Evolutionary conservation across 2,329 filamentous ascomycete species (phyloP).

Genomic region (Colletotrichum phormii): DNA sequence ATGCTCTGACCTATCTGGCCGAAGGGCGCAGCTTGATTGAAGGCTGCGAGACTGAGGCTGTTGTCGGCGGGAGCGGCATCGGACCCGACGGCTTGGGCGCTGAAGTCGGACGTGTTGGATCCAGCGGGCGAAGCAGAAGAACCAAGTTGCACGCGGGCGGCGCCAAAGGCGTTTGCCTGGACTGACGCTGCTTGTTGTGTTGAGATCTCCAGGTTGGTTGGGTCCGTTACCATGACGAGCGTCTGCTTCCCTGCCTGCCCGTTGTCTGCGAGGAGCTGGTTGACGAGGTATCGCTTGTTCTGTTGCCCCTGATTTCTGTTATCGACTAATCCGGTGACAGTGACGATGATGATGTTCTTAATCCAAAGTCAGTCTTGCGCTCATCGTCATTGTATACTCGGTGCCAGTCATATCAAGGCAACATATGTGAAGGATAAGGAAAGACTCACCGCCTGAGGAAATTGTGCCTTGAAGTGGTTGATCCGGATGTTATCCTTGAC

Average conservation of each 20-base stretch:
- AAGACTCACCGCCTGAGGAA: slow-evolving; percentile 48
- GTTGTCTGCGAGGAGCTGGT: slow-evolving; percentile 53
- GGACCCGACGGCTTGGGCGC: slow-evolving; percentile 37
- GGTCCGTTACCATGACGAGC: slow-evolving; percentile 53
- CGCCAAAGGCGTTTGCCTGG: slow-evolving; percentile 39
- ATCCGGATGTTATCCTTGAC: slow-evolving; percentile 56
- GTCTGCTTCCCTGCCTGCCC: slow-evolving; percentile 46
- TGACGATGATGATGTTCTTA: slow-evolving; percentile 52
- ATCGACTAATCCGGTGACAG: slow-evolving; percentile 51
- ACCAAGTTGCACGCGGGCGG: slow-evolving; percentile 11
- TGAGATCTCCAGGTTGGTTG: slow-evolving; percentile 48
- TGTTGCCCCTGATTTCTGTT: slow-evolving; percentile 42
- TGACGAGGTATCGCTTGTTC: slow-evolving; percentile 53
- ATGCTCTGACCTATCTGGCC: slow-evolving; percentile 48
- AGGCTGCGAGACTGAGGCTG: slow-evolving; percentile 39
- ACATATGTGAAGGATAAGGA: no score
- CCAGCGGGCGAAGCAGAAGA: neutral
- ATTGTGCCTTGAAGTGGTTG: slow-evolving; percentile 52
- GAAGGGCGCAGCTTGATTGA: slow-evolving; percentile 48
- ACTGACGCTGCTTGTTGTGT: slow-evolving; percentile 39
- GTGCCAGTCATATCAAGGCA: neutral
- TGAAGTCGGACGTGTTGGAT: slow-evolving; percentile 33
- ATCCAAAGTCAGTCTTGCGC: neutral
- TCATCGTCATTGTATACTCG: neutral
- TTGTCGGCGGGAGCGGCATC: neutral